phyloP scores from a whole-genome alignment of 176 grass and related monocot genomes.

The Canna indica region DNA sequence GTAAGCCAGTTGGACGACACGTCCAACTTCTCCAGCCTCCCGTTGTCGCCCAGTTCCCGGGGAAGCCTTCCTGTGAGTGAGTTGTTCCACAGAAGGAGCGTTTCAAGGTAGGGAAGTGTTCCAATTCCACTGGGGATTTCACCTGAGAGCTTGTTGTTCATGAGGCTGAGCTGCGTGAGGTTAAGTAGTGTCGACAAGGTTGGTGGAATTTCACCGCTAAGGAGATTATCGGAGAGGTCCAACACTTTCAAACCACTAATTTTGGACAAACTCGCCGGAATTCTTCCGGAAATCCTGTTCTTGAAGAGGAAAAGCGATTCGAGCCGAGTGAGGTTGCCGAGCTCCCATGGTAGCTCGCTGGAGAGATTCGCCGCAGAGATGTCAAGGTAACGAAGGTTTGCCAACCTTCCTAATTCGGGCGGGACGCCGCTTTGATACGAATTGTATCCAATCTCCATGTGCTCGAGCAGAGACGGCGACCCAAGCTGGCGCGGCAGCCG shows the following conservation, averaged over 20 bases:
- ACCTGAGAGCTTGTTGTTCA: constrained; percentile 65
- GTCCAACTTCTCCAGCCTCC: constrained; percentile 50
- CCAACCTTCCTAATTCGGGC: constrained; percentile 27
- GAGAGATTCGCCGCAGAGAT: constrained; percentile 47
- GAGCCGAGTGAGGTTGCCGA: constrained; percentile 35
- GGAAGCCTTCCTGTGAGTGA: constrained; percentile 61
- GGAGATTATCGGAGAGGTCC: constrained; percentile 69
- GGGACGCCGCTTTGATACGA: constrained; percentile 30
- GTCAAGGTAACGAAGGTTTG: constrained; percentile 51
- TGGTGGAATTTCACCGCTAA: constrained; percentile 38
- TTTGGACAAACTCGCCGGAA: constrained; percentile 29
- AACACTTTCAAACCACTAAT: constrained; percentile 40
- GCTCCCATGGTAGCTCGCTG: constrained; percentile 29
- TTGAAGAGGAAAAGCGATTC: constrained; percentile 74
- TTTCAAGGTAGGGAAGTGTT: constrained; percentile 47
- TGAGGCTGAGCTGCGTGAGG: constrained; percentile 70
- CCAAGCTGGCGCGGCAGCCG: constrained; percentile 43
- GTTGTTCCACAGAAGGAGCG: constrained; percentile 91
- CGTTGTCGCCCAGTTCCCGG: constrained; percentile 30
- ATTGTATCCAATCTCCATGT: constrained; percentile 76
- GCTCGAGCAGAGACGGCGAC: constrained; percentile 30
- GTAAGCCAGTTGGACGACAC: constrained; percentile 68
- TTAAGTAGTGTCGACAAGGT: constrained; percentile 22
- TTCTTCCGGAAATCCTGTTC: constrained; percentile 44
- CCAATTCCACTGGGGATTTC: constrained; percentile 45